Evolutionary conservation across 345 rosid species (phyloP).

Genomic region (Salix dunnii): DNA sequence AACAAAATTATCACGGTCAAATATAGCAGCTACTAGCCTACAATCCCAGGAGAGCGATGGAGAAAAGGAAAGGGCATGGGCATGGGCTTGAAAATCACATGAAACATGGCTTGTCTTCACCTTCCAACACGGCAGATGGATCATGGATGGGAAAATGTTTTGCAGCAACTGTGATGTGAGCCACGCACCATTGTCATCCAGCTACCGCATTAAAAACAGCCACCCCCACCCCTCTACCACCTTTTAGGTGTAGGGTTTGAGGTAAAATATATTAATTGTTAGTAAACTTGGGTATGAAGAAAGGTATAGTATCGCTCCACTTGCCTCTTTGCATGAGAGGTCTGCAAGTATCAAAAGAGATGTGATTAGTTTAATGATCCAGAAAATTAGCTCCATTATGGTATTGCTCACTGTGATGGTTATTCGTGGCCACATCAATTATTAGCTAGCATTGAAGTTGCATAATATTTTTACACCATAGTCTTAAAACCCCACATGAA

Average conservation of each 20-base stretch:
- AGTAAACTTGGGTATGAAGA: constrained; percentile 6
- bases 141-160: constrained; percentile 24
- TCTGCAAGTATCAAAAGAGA: neutral
- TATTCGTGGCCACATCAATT: neutral
- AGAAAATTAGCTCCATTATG: neutral
- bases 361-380: neutral
- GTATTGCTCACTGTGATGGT: neutral
- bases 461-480: neutral
- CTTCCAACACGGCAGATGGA: constrained; percentile 8
- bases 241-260: neutral
- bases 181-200: constrained; percentile 36
- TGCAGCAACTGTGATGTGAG: constrained; percentile 29
- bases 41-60: constrained; percentile 4
- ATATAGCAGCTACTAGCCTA: constrained; percentile 34
- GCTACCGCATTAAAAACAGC: constrained; percentile 4
- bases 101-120: constrained; percentile 18
- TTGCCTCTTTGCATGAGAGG: neutral
- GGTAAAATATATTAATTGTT: neutral
- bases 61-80: constrained; percentile 10
- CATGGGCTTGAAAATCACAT: constrained; percentile 28
- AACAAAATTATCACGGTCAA: constrained; percentile 33
- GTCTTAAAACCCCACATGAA: too few species aligned
- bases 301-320: neutral
- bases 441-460: neutral
- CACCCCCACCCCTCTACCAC: neutral